Evolutionary conservation across 305 asterid genomes (phyloP).

Genomic region (Solanum chacoense): DNA sequence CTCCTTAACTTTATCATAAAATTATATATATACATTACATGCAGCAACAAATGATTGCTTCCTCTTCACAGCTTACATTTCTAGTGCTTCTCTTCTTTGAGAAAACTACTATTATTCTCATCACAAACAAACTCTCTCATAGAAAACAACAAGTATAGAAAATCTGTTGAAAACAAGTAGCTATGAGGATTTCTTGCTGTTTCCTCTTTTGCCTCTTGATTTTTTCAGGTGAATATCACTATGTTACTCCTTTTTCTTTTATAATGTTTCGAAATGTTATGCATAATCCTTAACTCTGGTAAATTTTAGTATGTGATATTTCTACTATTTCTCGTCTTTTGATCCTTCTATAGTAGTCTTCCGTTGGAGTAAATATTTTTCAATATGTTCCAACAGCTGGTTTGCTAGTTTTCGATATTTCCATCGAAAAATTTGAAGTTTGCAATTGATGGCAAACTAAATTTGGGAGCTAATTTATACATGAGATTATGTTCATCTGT

Average conservation of each 20-base stretch:
- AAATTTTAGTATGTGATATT: not conserved
- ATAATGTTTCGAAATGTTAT: not conserved
- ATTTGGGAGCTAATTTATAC: not conserved
- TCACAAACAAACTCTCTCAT: not conserved
- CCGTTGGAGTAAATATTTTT: not conserved
- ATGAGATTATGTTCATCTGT: not conserved
- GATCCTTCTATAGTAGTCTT: not conserved
- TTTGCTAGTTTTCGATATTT: not conserved
- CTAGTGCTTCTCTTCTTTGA: conserved; percentile 11
- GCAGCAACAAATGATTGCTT: conserved; percentile 24
- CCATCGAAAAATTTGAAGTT: not conserved
- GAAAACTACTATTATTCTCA: conserved; percentile 6
- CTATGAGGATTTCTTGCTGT: conserved; percentile 23
- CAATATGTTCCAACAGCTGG: not conserved
- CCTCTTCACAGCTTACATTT: conserved; percentile 32
- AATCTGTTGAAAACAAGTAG: not conserved
- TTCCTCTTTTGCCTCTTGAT: conserved; percentile 29
- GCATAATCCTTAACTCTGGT: not conserved
- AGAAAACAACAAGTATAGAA: not conserved
- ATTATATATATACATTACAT: conserved; percentile 25
- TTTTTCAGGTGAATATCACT: conserved; percentile 42
- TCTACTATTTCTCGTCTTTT: not conserved
- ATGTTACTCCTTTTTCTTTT: not conserved
- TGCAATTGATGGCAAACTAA: not conserved
- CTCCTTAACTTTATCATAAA: conserved; percentile 10